A percentile compares a stretch with the other conserved stretches of the same genome.
Conservation (phyloP, 352 stramenopile species). For the Globisporangium recalcitrans region DNA sequence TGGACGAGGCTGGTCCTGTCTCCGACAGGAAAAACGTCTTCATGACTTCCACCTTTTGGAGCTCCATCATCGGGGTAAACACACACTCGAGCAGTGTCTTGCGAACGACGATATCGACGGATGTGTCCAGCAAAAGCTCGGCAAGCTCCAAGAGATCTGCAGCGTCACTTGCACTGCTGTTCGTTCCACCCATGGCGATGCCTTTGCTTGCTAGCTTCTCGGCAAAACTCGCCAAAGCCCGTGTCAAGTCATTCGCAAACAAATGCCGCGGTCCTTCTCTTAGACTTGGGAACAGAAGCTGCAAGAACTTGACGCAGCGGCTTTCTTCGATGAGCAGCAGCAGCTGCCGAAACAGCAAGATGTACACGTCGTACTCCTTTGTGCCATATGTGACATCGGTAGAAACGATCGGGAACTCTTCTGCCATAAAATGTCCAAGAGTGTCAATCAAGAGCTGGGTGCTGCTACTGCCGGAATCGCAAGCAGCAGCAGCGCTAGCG, state of each 20-base stretch:
- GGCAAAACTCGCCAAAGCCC: conserved; percentile 38
- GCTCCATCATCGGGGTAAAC: conserved; percentile 48
- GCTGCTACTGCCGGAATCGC: conserved; percentile 1
- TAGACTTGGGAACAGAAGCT: conserved; percentile 51
- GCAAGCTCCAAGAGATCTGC: conserved; percentile 28
- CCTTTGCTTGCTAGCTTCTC: conserved; percentile 16
- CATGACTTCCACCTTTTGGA: conserved; percentile 27
- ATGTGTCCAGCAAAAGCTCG: conserved; percentile 36
- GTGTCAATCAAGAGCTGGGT: conserved; percentile 25
- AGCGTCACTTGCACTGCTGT: conserved; percentile 8
- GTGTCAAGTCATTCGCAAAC: conserved; percentile 46
- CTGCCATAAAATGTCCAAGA: conserved; percentile 47
- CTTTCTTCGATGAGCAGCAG: conserved; percentile 55
- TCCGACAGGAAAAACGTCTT: conserved; percentile 47
- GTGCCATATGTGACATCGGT: conserved; percentile 52
- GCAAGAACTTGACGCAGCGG: conserved; percentile 35
- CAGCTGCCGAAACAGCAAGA: conserved; percentile 44
- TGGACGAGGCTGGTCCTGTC: conserved; percentile 12
- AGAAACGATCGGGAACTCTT: conserved; percentile 77
- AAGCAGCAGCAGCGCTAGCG: conserved; percentile 10
- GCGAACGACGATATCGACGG: conserved; percentile 33
- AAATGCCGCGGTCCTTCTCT: conserved; percentile 58
- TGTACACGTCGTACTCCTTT: conserved; percentile 64
- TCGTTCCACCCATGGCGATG: neutral
- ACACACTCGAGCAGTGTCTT: conserved; percentile 41